These are phyloP conservation scores for Bryoerythrophyllum caledonicum DNA, from an alignment of 225 moss, liverwort and hornwort genomes.

Conservation along the genomic window DNA sequence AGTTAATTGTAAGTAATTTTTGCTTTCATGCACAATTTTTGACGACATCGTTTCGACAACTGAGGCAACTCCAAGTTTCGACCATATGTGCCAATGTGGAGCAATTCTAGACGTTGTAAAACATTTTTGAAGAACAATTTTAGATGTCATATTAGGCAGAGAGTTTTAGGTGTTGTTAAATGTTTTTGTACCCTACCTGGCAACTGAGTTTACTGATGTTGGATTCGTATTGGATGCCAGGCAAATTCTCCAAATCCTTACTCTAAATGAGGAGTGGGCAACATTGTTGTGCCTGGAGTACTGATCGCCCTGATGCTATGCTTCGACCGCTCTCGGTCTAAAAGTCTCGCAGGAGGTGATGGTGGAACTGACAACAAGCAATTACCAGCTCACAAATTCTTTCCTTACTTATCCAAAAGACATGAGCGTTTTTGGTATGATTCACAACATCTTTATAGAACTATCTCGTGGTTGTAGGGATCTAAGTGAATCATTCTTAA, in stretches of 20 bases:
- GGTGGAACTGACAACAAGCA: slow-evolving; percentile 19
- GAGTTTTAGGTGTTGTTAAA: background rate
- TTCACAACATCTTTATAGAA: no score
- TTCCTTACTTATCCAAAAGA: slow-evolving; percentile 94
- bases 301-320: slow-evolving; percentile 98
- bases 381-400: slow-evolving; percentile 69
- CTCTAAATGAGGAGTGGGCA: slow-evolving; percentile 90
- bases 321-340: slow-evolving; percentile 76
- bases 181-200: background rate
- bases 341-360: slow-evolving; percentile 28
- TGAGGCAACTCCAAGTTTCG: background rate
- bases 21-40: slow-evolving; percentile 8
- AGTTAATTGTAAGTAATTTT: slow-evolving; percentile 52
- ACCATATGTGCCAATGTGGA: background rate
- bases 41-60: background rate
- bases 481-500: no score
- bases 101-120: background rate
- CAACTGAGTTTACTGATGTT: slow-evolving; percentile 10
- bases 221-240: slow-evolving; percentile 34
- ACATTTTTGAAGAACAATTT: background rate
- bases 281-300: slow-evolving; percentile 93
- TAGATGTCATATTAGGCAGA: background rate
- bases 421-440: no score
- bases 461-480: no score
- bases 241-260: slow-evolving; percentile 84